Base-by-base conservation (phyloP, 805 yeast species). In the Ogataea neopini region DNA sequence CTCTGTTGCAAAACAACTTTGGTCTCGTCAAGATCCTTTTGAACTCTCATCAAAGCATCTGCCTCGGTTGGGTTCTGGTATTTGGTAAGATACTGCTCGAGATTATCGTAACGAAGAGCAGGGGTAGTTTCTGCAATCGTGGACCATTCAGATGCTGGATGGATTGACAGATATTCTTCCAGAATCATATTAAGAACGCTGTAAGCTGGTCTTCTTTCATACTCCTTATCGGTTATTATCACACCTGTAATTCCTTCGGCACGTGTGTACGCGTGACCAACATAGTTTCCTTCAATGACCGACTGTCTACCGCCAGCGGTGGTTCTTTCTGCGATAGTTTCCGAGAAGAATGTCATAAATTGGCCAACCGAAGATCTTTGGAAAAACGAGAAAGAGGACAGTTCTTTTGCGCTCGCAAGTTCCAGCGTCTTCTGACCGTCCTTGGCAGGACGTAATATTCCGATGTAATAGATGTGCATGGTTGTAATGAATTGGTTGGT, bases 1-100 rank as follows among this genome's bases (percentile, higher is more conserved):
- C 97, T 90, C 72, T 92, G 91, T 71, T 94, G 98, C 61, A 94
- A 75, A 34, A 91, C 96, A 59, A 92, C 88, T 74, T 94, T 94
- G 30, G 99, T 94, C 65, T 94, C 99, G 68, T 94, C 99, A 60
- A 94, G 79, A 69, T 94, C 99, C 64, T 90, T 96, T 73, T 94
- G 99, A 18, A 94, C 99, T 67, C 86, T 87, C 96, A 94, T 85
- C 53, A 94, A 83, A 9, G 97, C 86, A 67, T 94, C 99, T 0
- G 98, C 98, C 73, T 94, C 96, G 35, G 86, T 77, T 25, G 99
- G 99, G 66, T 94, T 96, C 72, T 94, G 99, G 71, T 94, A 94
- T 62, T 88, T 88, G 59, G 74, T 71, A 57, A 94, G 71, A 65
- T 90, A 90, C 20, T 70, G 71, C 26, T 83, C 86, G 60, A 92